Percentiles rank a stretch among this genome's conserved stretches.
Evolutionary conservation across 495 filamentous ascomycete genomes (phyloP).

Genomic region (Penicillium lividum): DNA sequence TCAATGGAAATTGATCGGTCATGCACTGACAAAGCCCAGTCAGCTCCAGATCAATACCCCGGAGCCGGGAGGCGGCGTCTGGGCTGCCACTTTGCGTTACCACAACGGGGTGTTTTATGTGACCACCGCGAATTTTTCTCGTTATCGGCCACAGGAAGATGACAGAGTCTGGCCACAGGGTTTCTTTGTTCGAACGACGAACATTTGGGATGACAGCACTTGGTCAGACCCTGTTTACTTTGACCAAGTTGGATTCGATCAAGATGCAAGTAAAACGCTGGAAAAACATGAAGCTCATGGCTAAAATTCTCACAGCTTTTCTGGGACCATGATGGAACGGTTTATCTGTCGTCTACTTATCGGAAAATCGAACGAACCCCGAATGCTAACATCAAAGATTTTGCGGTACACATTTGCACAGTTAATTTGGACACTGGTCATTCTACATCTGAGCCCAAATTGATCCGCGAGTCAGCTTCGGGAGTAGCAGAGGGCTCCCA

Average conservation of each 20-base stretch:
- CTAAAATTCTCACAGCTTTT: slow-evolving; percentile 30
- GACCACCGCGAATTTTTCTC: slow-evolving; percentile 41
- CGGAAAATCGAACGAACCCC: slow-evolving; percentile 33
- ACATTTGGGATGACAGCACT: slow-evolving; percentile 47
- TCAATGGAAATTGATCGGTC: slow-evolving; percentile 49
- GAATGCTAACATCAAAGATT: slow-evolving; percentile 33
- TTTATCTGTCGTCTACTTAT: slow-evolving; percentile 42
- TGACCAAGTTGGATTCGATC: slow-evolving; percentile 49
- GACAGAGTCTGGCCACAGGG: slow-evolving; percentile 48
- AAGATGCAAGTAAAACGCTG: slow-evolving; percentile 37
- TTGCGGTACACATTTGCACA: slow-evolving; percentile 42
- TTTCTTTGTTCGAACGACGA: slow-evolving; percentile 47
- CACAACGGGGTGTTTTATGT: slow-evolving; percentile 43
- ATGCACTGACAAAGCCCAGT: slow-evolving; percentile 58
- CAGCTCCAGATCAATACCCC: slow-evolving; percentile 64
- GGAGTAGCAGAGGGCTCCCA: slow-evolving; percentile 64
- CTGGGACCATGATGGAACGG: slow-evolving; percentile 42
- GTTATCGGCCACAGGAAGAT: slow-evolving; percentile 44
- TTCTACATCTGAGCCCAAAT: slow-evolving; percentile 37
- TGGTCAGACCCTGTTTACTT: slow-evolving; percentile 54
- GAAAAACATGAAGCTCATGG: background rate
- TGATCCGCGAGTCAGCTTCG: slow-evolving; percentile 57
- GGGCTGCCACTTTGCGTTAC: slow-evolving; percentile 46
- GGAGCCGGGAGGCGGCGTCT: slow-evolving; percentile 50
- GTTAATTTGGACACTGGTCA: slow-evolving; percentile 39